Base-by-base conservation (phyloP, 2,329 filamentous ascomycete species). In the Fusarium euwallaceae region DNA sequence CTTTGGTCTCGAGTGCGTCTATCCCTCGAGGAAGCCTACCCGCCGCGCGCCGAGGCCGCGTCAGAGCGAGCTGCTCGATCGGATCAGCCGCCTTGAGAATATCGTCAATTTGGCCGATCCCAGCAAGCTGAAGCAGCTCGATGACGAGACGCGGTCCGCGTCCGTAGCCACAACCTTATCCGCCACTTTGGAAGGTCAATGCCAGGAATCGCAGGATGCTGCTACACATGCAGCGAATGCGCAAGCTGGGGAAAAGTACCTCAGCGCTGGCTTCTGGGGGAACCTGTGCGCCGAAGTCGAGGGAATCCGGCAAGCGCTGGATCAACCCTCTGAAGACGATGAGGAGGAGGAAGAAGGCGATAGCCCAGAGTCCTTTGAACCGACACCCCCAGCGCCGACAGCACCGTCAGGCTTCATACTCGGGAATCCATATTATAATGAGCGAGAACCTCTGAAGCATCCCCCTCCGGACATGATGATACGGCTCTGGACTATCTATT, bases 1-100 rank as follows among this genome's bases (percentile, higher is more conserved):
- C 60, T 83, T 84, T 41, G 80, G 82, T 9, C 81, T 83, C 10
- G 84, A 88, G 56, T 92, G 87, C 75, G 76, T 85, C 41, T 86
- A 85, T 64, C 85, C 85, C 20, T 79, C 81, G n/a, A 82, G 85
- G 32, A 87, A 86, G 72, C 84, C 84, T 43, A 84, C 83, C 58
- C 81, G 84, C 24, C 82, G 83, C 61, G 84, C 82, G 1, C 81
- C 84, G 11, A 81, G 82, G 67, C 84, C 80, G 45, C 84, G 83
- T 32, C 85, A 87, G 78, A 81, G 81, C 43, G 85, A 87, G 73
- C 80, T 87, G 6, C 79, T 87, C 17, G 82, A 84, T 69, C 83
- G 85, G 24, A 82, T 87, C 60, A 83, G 82, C 65, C 83, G 85
- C 17, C 81, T 87, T 11, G 85, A 87, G 78, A 81, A 75, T 53